Conservation (phyloP, 495 filamentous ascomycete genomes). For the Penicillium tannophilum region DNA sequence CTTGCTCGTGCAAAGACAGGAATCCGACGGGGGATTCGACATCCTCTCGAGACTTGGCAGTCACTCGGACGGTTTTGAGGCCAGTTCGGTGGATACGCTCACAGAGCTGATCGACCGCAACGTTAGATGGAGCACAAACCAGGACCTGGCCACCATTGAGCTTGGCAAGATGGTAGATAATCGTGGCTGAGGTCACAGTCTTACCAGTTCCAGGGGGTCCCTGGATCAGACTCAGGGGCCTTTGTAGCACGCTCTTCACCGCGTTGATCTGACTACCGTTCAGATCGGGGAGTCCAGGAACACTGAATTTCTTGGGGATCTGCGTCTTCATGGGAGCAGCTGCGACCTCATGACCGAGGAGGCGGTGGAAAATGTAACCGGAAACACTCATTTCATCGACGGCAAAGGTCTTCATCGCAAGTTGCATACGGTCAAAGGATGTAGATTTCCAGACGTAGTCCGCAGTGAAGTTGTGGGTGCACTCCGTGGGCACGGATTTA, state of each 20-base stretch:
- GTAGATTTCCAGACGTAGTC: slow-evolving; percentile 99
- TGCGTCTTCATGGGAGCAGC: slow-evolving; percentile 96
- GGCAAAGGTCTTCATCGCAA: slow-evolving; percentile 98
- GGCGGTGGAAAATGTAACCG: slow-evolving; percentile 97
- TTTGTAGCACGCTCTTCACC: slow-evolving; percentile 92
- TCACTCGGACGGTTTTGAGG: slow-evolving; percentile 95
- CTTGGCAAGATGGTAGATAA: slow-evolving; percentile 97
- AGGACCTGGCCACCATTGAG: slow-evolving; percentile 93
- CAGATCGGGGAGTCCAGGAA: slow-evolving; percentile 91
- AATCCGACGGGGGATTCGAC: slow-evolving; percentile 96
- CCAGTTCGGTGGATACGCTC: slow-evolving; percentile 95
- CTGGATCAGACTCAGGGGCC: slow-evolving; percentile 93
- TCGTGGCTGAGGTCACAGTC: slow-evolving; percentile 98
- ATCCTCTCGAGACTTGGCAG: slow-evolving; percentile 97
- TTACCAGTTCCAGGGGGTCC: slow-evolving; percentile 97
- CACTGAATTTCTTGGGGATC: slow-evolving; percentile 95
- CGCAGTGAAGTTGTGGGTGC: slow-evolving; percentile 96
- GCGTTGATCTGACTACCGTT: slow-evolving; percentile 96
- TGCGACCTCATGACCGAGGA: slow-evolving; percentile 94
- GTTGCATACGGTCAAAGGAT: slow-evolving; percentile 98
- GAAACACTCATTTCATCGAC: slow-evolving; percentile 98
- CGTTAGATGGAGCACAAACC: slow-evolving; percentile 97
- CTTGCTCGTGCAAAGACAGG: slow-evolving; percentile 93
- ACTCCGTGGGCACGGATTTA: slow-evolving; percentile 95
- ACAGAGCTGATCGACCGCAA: slow-evolving; percentile 97